Percentiles rank a stretch among this genome's conserved stretches.
These are phyloP conservation scores for Pseudogymnoascus pannorum DNA, from an alignment of 2,329 filamentous ascomycete species.

Conservation along the genomic window DNA sequence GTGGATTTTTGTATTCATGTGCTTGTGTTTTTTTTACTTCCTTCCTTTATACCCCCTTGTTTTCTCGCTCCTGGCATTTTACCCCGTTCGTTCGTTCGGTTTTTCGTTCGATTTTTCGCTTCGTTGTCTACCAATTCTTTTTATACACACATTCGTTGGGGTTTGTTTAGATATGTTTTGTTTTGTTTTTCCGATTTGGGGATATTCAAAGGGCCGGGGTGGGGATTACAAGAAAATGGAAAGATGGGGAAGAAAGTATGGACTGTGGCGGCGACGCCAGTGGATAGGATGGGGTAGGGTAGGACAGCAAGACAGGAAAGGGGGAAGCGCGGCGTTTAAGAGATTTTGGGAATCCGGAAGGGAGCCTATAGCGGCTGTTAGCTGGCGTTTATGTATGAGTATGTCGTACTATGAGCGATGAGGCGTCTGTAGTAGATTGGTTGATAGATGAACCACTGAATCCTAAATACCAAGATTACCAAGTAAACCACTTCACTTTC, in stretches of 20 bases:
- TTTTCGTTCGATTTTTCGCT: no score
- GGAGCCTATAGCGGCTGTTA: neutral
- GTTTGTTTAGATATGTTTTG: neutral
- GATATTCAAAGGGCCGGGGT: neutral
- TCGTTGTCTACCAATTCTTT: neutral
- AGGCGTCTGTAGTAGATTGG: neutral
- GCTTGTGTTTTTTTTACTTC: conserved; percentile 4
- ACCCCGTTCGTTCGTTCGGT: conserved; percentile 14
- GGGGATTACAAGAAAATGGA: neutral
- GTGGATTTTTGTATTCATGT: conserved; percentile 12
- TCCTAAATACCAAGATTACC: no score
- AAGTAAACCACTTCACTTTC: no score
- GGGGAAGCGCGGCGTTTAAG: neutral
- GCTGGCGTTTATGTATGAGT: conserved; percentile 6
- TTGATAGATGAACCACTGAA: no score
- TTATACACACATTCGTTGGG: neutral
- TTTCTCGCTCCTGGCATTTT: conserved; percentile 13
- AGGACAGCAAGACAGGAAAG: neutral
- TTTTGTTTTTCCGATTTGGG: conserved; percentile 6
- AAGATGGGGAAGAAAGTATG: neutral
- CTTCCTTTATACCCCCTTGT: conserved; percentile 11
- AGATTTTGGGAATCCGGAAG: neutral
- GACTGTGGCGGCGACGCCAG: neutral
- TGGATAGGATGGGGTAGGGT: neutral
- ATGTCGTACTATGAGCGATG: conserved; percentile 3